Conservation (phyloP, 306 rosid species). For the Trifolium subterraneum region DNA sequence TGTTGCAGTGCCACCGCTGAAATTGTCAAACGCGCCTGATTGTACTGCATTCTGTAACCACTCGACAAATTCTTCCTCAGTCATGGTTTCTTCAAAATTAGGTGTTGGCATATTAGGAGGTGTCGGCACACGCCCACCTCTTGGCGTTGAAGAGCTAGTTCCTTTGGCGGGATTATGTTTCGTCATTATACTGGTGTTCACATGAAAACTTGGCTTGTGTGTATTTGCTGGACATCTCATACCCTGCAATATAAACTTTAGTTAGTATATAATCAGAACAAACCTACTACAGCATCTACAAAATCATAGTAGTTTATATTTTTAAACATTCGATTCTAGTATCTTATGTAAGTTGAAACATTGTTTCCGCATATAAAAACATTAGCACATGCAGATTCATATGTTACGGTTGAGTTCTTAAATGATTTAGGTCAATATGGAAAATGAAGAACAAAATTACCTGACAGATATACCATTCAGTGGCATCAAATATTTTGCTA, state of each 20-base stretch:
- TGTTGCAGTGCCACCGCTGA: conserved; percentile 47
- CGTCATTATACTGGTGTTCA: conserved; percentile 79
- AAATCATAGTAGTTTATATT: neutral
- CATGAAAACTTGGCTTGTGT: conserved; percentile 96
- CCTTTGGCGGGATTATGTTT: conserved; percentile 75
- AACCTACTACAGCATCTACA: conserved; percentile 16
- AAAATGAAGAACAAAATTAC: conserved; percentile 48
- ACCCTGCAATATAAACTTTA: conserved; percentile 59
- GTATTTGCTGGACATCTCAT: conserved; percentile 95
- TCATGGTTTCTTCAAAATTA: conserved; percentile 77
- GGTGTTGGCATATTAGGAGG: conserved; percentile 64
- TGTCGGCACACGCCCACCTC: conserved; percentile 68
- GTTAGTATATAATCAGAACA: neutral
- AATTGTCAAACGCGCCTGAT: conserved; percentile 71
- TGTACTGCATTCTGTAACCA: conserved; percentile 91
- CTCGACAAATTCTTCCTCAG: conserved; percentile 89
- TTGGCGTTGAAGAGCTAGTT: conserved; percentile 79
- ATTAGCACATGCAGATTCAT: conserved; percentile 12
- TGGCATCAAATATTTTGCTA: conserved; percentile 88
- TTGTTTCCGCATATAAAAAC: conserved; percentile 26
- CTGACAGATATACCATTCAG: conserved; percentile 99
- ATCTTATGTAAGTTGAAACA: conserved; percentile 30
- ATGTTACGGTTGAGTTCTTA: neutral
- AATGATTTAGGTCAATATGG: conserved; percentile 24
- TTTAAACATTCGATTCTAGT: conserved; percentile 3